Percentiles rank a stretch among this genome's conserved stretches.
Evolutionary conservation across 2,329 filamentous ascomycete species (phyloP).

Genomic region (Myriangium duriaei): DNA sequence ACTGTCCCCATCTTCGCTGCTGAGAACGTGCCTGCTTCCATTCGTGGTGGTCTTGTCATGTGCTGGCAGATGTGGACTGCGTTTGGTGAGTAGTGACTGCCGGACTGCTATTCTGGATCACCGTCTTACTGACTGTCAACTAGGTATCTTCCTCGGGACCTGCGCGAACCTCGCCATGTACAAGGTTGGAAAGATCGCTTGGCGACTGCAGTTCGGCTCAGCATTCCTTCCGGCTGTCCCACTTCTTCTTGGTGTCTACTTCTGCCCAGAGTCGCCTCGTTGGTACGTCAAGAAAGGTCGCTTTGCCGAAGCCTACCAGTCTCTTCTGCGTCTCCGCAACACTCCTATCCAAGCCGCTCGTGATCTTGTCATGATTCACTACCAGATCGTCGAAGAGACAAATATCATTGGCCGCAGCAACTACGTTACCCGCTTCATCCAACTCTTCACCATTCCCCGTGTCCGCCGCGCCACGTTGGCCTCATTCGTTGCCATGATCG

Average conservation of each 20-base stretch:
- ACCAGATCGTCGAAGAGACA: conserved; percentile 24
- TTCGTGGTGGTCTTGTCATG: conserved; percentile 20
- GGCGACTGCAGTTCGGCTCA: conserved; percentile 35
- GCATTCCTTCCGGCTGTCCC: conserved; percentile 37
- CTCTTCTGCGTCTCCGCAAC: conserved; percentile 27
- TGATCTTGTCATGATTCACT: conserved; percentile 31
- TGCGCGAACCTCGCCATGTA: conserved; percentile 31
- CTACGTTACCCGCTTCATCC: conserved; percentile 31
- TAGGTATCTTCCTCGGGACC: conserved; percentile 33
- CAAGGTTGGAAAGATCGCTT: conserved; percentile 26
- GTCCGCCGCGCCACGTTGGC: conserved; percentile 62
- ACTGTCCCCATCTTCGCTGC: conserved; percentile 13
- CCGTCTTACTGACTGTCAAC: background rate
- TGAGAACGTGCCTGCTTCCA: conserved; percentile 9
- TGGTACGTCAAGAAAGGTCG: conserved; percentile 31
- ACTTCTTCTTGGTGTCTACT: conserved; percentile 30
- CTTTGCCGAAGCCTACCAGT: conserved; percentile 27
- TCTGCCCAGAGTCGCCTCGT: conserved; percentile 19
- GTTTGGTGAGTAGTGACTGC: background rate
- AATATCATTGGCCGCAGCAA: conserved; percentile 23
- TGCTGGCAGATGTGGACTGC: conserved; percentile 21
- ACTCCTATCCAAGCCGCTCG: conserved; percentile 29
- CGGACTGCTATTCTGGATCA: background rate
- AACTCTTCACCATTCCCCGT: conserved; percentile 57
- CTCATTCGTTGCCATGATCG: conserved; percentile 65